Evolutionary conservation across 2,329 filamentous ascomycete species (phyloP).

Genomic region (Mycogone perniciosa): DNA sequence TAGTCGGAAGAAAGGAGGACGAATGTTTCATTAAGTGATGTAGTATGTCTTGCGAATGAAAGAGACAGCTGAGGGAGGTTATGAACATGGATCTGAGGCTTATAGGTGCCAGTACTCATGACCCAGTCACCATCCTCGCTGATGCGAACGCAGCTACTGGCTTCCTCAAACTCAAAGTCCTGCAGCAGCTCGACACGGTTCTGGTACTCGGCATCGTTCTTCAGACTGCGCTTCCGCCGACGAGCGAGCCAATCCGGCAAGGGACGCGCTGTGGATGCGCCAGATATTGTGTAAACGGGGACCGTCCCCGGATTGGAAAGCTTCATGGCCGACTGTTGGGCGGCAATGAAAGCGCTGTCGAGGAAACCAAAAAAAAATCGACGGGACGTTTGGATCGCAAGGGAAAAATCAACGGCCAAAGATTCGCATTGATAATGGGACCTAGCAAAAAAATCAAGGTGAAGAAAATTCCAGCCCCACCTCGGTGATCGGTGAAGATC

Average conservation of each 20-base stretch:
- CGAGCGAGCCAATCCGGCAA: constrained; percentile 93
- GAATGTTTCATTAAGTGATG: constrained; percentile 86
- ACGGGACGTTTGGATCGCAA: neutral
- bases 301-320: constrained; percentile 75
- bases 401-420: neutral
- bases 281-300: constrained; percentile 91
- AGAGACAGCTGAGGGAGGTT: constrained; percentile 87
- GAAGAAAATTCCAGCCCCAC: constrained; percentile 13
- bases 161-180: constrained; percentile 96
- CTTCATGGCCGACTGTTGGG: constrained; percentile 53
- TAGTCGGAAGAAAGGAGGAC: constrained; percentile 84
- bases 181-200: constrained; percentile 92
- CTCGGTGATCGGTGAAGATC: constrained; percentile 9
- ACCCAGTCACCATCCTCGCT: constrained; percentile 97
- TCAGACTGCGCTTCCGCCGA: constrained; percentile 82
- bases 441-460: constrained; percentile 14
- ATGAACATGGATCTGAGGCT: constrained; percentile 76
- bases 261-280: constrained; percentile 77
- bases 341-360: neutral
- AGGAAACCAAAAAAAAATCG: neutral
- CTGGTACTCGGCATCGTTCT: constrained; percentile 86
- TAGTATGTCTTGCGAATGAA: constrained; percentile 90
- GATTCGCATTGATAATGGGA: neutral
- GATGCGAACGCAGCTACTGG: constrained; percentile 80
- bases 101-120: constrained; percentile 81